Evolutionary conservation across 1,284 basidiomycete genomes (phyloP).

Genomic region (Moniliophthora roreri): DNA sequence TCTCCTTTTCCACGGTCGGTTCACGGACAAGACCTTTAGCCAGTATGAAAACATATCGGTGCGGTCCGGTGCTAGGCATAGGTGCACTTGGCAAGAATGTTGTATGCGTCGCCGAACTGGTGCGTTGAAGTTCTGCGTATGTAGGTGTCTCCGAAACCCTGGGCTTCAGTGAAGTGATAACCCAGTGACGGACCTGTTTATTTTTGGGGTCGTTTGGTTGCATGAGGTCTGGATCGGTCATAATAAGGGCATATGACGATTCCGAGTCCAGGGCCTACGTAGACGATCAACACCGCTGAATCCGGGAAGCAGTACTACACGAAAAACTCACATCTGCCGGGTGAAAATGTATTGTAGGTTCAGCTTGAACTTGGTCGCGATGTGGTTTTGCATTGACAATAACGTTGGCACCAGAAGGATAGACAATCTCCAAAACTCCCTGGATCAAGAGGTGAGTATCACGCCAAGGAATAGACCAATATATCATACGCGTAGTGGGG

Average conservation of each 20-base stretch:
- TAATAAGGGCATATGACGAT: neutral
- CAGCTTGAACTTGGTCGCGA: neutral
- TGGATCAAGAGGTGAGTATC: neutral
- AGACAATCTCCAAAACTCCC: neutral
- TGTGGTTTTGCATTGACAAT: neutral
- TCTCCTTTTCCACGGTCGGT: neutral
- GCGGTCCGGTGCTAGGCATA: neutral
- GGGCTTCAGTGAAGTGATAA: neutral
- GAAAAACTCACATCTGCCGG: neutral
- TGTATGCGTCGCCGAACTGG: neutral
- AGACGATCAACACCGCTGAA: no score
- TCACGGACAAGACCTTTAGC: neutral
- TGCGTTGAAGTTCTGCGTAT: neutral
- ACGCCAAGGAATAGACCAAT: no score
- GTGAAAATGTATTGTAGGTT: neutral
- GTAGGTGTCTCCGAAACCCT: neutral
- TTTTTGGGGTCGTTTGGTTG: neutral
- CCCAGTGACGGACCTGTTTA: slow-evolving; percentile 3
- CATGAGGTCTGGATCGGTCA: slow-evolving; percentile 4
- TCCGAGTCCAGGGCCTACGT: neutral
- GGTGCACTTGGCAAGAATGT: neutral
- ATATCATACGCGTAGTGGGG: no score
- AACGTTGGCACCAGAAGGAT: neutral
- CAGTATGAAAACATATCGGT: slow-evolving; percentile 1
- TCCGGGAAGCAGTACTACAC: no score